A percentile compares a stretch with the other conserved stretches of the same genome.
phyloP scores from a whole-genome alignment of 2,329 filamentous ascomycete species.

The Colletotrichum scovillei region DNA sequence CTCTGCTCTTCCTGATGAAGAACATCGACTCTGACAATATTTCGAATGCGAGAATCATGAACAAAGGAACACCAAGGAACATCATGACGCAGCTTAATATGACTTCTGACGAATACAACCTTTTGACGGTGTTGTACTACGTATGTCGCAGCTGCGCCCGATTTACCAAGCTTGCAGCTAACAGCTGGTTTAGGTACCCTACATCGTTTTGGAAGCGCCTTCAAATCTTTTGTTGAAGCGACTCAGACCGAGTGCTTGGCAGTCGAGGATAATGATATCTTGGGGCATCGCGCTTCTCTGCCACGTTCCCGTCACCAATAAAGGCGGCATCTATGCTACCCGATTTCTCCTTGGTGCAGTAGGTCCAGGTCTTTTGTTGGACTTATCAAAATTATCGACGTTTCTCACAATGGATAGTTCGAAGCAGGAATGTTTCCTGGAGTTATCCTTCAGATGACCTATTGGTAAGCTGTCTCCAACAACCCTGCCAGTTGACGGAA shows the following conservation, averaged over 20 bases:
- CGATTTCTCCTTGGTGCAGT: constrained; percentile 52
- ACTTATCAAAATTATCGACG: too few species aligned
- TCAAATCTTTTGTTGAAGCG: constrained; percentile 53
- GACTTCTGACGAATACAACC: constrained; percentile 52
- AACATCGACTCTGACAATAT: constrained; percentile 53
- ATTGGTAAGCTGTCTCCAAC: constrained; percentile 45
- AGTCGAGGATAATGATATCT: constrained; percentile 53
- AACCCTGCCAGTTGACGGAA: too few species aligned
- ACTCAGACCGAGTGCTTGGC: constrained; percentile 52
- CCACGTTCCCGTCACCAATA: constrained; percentile 50
- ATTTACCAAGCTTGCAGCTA: background rate
- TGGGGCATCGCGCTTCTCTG: constrained; percentile 50
- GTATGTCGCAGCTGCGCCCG: constrained; percentile 44
- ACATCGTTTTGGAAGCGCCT: constrained; percentile 52
- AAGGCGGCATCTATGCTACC: constrained; percentile 49
- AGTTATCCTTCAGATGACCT: constrained; percentile 55
- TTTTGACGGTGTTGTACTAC: constrained; percentile 50
- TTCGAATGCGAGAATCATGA: constrained; percentile 54
- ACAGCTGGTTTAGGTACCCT: constrained; percentile 45
- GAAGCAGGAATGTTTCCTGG: constrained; percentile 56
- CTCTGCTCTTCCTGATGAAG: constrained; percentile 54
- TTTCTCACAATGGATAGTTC: constrained; percentile 37
- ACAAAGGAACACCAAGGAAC: constrained; percentile 51
- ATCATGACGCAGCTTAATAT: constrained; percentile 54
- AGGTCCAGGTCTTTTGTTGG: constrained; percentile 41